A percentile compares a stretch with the other conserved stretches of the same genome.
Evolutionary conservation across 2,329 filamentous ascomycete genomes (phyloP).

Genomic region (Venturia nashicola): DNA sequence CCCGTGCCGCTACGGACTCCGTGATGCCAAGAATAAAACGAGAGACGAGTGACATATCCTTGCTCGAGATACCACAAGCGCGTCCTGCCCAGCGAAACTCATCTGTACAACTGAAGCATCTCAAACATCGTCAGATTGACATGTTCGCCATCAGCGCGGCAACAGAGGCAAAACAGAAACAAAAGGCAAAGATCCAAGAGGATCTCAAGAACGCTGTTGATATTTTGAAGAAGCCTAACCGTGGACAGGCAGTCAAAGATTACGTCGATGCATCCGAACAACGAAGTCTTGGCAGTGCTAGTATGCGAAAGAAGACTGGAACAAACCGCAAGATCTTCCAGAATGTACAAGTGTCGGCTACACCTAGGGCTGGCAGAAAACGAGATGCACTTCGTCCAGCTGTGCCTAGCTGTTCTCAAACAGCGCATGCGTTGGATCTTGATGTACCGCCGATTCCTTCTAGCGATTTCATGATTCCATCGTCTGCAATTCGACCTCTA

Average conservation of each 20-base stretch:
- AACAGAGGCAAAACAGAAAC: slow-evolving; percentile 47
- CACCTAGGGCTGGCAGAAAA: slow-evolving; percentile 24
- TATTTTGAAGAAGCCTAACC: slow-evolving; percentile 62
- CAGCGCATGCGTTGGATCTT: slow-evolving; percentile 9
- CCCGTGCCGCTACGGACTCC: slow-evolving; percentile 52
- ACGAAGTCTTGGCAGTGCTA: slow-evolving; percentile 21
- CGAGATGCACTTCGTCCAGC: slow-evolving; percentile 21
- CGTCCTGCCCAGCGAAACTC: slow-evolving; percentile 22
- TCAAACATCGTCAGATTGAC: slow-evolving; percentile 42
- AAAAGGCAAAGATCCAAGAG: slow-evolving; percentile 54
- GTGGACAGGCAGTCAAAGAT: slow-evolving; percentile 54
- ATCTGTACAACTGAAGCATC: slow-evolving; percentile 30
- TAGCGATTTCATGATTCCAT: slow-evolving; percentile 26
- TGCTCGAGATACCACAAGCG: slow-evolving; percentile 35
- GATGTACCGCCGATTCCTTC: slow-evolving; percentile 10
- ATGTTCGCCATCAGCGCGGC: slow-evolving; percentile 39
- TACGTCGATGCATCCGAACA: slow-evolving; percentile 56
- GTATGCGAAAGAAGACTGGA: slow-evolving; percentile 12
- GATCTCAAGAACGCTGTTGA: slow-evolving; percentile 64
- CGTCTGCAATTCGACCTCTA: slow-evolving; percentile 25
- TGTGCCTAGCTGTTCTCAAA: slow-evolving; percentile 17
- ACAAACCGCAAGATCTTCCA: slow-evolving; percentile 16
- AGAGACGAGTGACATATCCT: slow-evolving; percentile 50
- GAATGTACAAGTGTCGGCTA: slow-evolving; percentile 28
- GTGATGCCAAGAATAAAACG: slow-evolving; percentile 51